Base-by-base conservation (phyloP, 106 monocot genomes). In the Dendrobium chrysotoxum region DNA sequence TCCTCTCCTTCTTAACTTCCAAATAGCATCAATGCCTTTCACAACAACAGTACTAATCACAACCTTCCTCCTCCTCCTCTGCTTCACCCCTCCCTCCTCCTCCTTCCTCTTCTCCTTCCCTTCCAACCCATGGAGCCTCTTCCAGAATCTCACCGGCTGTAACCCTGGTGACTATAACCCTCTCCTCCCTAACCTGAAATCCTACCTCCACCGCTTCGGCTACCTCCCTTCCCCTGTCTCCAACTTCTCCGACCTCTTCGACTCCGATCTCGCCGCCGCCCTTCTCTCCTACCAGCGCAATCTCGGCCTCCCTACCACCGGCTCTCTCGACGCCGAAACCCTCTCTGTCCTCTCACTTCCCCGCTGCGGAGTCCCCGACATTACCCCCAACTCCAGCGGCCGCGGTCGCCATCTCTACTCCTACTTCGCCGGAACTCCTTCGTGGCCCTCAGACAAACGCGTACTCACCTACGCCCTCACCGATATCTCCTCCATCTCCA, bases 311-410 rank as follows among this genome's bases (percentile, higher is more conserved):
- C 86, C 91, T 79, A 23, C 39, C 68, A 91, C 91, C 58, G 98
- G 98, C 57, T 4, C 40, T 35, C 89, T 98, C 35, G 98, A 98
- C 84, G 26, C 18, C 5, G 16, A 80, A 73, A 98, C 98, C 72
- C 30, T 98, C 76, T 78, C 80, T 30, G 76, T 88, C 80, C 84
- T 98, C 85, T 75, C 87, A 57, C 42, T 65, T 30, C 98, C 98
- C 0, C 91, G 98, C 25, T 98, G 98, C 84, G 95, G 98, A 61
- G 84, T 98, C 57, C 77, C 98, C 13, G 98, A 98, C 81, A 53
- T 91, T 39, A 79, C 86, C 81, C 41, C 20, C 40, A 90, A 91
- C 82, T 84, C 83, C 53, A 85, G 87, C 20, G 0, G 28, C 38
- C 84, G 17, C 76, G 90, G 95, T 53, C 84, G 95, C 18, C 75